Percentiles rank a stretch among this genome's conserved stretches.
These are phyloP conservation scores for Monosporozyma aquatica DNA, from an alignment of 805 yeast species.

Conservation along the genomic window DNA sequence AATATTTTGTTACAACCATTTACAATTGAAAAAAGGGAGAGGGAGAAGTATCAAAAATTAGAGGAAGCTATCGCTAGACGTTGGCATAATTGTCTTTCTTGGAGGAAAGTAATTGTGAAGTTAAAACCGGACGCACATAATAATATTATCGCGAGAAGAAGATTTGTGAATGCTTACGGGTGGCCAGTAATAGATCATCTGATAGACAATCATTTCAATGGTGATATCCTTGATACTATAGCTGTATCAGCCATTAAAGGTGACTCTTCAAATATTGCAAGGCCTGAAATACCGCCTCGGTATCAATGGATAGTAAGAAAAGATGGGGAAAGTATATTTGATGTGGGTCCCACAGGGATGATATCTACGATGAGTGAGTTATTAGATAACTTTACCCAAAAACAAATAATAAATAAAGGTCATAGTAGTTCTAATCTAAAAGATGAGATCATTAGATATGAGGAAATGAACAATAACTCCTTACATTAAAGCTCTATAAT, in stretches of 20 bases:
- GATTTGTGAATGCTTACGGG: constrained; percentile 81
- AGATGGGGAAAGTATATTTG: constrained; percentile 29
- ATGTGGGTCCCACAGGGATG: constrained; percentile 67
- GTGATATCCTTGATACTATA: constrained; percentile 4
- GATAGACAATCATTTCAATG: constrained; percentile 49
- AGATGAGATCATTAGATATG: constrained; percentile 8
- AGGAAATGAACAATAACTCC: constrained; percentile 8
- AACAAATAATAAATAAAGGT: constrained; percentile 10
- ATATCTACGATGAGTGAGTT: constrained; percentile 54
- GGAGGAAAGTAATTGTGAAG: constrained; percentile 87
- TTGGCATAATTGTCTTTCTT: constrained; percentile 74
- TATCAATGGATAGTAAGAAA: constrained; percentile 42
- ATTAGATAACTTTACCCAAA: constrained; percentile 37
- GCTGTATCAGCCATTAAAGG: background rate
- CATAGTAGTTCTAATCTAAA: constrained; percentile 1
- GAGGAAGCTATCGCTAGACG: constrained; percentile 77
- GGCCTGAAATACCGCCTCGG: constrained; percentile 12
- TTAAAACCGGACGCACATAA: constrained; percentile 92
- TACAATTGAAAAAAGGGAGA: constrained; percentile 31
- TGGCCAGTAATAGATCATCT: constrained; percentile 72
- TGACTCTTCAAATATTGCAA: constrained; percentile 18
- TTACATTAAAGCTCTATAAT: constrained; percentile 4
- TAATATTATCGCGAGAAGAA: constrained; percentile 78
- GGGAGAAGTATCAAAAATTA: constrained; percentile 67
- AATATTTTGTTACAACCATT: constrained; percentile 30